Evolutionary conservation across 2,329 filamentous ascomycete genomes (phyloP).

Genomic region (Aspergillus versicolor): DNA sequence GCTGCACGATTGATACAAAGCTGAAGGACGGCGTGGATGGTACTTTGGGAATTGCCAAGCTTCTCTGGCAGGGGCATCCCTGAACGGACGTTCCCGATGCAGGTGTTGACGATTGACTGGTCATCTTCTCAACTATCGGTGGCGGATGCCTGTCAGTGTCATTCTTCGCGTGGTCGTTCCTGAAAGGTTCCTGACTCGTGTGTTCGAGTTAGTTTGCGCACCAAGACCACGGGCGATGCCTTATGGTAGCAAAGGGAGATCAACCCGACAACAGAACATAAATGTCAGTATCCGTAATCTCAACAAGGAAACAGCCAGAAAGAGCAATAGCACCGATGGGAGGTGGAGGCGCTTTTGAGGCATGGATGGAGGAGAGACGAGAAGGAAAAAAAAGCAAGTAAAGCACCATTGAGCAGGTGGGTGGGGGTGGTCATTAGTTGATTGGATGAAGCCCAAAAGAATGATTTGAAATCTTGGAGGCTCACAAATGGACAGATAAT

Average conservation of each 20-base stretch:
- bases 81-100: background rate
- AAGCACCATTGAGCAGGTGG: background rate
- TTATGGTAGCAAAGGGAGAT: no score
- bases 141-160: background rate
- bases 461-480: background rate
- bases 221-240: no score
- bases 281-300: background rate
- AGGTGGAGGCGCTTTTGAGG: background rate
- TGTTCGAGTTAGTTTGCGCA: no score
- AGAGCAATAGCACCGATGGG: background rate
- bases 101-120: background rate
- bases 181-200: background rate
- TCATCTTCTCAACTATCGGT: background rate
- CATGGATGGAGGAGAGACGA: background rate
- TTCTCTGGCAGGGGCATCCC: background rate
- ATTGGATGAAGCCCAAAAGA: background rate
- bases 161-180: background rate
- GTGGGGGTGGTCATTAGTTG: background rate
- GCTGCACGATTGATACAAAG: background rate
- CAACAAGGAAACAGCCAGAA: background rate
- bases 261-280: no score
- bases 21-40: background rate
- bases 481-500: background rate
- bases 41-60: background rate
- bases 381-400: slow-evolving; percentile 2